Evolutionary conservation across 1,284 basidiomycete genomes (phyloP).

Genomic region (Ganoderma boninense): DNA sequence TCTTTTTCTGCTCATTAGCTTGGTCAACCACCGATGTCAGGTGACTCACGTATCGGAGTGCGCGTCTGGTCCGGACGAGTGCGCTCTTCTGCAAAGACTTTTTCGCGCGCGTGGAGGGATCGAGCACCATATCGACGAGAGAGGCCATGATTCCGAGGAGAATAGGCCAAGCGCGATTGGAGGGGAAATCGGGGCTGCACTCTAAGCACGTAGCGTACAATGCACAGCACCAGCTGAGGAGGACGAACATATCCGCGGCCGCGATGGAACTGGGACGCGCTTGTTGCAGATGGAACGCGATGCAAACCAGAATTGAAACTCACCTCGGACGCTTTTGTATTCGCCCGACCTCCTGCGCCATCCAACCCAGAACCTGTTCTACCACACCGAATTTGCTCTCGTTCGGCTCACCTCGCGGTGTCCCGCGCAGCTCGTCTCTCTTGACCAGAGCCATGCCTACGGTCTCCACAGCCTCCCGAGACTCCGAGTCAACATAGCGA

Average conservation of each 20-base stretch:
- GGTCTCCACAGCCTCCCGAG: slow-evolving; percentile 73
- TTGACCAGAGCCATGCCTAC: slow-evolving; percentile 70
- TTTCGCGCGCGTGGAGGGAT: slow-evolving; percentile 61
- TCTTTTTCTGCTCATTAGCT: slow-evolving; percentile 42
- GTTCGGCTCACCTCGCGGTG: slow-evolving; percentile 45
- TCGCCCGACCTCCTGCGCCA: slow-evolving; percentile 68
- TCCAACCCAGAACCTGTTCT: slow-evolving; percentile 78
- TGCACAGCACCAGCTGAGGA: slow-evolving; percentile 78
- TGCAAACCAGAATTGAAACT: slow-evolving; percentile 28
- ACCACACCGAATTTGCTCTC: slow-evolving; percentile 61
- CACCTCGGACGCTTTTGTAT: slow-evolving; percentile 64
- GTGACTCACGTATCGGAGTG: slow-evolving; percentile 64
- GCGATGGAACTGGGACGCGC: slow-evolving; percentile 61
- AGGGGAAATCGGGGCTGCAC: slow-evolving; percentile 52
- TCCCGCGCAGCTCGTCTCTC: slow-evolving; percentile 62
- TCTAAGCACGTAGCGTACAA: slow-evolving; percentile 64
- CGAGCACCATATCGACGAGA: slow-evolving; percentile 66
- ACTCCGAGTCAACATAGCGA: slow-evolving; percentile 77
- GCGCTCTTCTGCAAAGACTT: slow-evolving; percentile 66
- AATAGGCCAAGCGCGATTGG: slow-evolving; percentile 55
- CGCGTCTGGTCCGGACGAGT: slow-evolving; percentile 66
- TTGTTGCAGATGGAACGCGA: slow-evolving; percentile 10
- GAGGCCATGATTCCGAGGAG: slow-evolving; percentile 63
- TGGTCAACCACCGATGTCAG: background rate
- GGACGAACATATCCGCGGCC: slow-evolving; percentile 70